Percentiles rank a stretch among this genome's conserved stretches.
Evolutionary conservation across 495 filamentous ascomycete genomes (phyloP).

Genomic region (Xylaria curta): DNA sequence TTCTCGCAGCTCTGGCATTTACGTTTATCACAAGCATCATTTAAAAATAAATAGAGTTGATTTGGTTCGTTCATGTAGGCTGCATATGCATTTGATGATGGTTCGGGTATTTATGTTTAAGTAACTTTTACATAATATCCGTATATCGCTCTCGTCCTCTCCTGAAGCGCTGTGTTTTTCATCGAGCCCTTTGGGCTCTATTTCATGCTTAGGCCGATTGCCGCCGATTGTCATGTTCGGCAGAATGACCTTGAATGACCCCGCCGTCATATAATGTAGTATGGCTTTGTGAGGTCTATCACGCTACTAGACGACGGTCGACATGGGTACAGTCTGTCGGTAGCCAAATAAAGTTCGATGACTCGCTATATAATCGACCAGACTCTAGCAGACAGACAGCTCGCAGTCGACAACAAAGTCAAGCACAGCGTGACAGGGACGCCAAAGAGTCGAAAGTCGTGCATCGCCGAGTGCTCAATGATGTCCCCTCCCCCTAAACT

Average conservation of each 20-base stretch:
- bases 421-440: neutral
- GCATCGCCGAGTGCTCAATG: slow-evolving; percentile 22
- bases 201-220: neutral
- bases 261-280: neutral
- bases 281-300: neutral
- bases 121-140: neutral
- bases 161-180: neutral
- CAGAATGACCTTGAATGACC: neutral
- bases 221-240: neutral
- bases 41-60: neutral
- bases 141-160: neutral
- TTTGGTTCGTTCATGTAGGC: neutral
- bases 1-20: neutral
- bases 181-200: neutral
- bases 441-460: neutral
- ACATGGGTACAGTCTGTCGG: neutral
- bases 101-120: slow-evolving; percentile 12
- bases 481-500: slow-evolving; percentile 44
- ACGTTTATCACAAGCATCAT: slow-evolving; percentile 8
- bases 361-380: neutral
- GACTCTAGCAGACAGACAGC: neutral
- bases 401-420: neutral
- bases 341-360: neutral
- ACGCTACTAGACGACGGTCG: neutral
- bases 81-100: neutral